Evolutionary conservation across 75 land plant genomes (phyloP).

Genomic region (Cryptomeria japonica): DNA sequence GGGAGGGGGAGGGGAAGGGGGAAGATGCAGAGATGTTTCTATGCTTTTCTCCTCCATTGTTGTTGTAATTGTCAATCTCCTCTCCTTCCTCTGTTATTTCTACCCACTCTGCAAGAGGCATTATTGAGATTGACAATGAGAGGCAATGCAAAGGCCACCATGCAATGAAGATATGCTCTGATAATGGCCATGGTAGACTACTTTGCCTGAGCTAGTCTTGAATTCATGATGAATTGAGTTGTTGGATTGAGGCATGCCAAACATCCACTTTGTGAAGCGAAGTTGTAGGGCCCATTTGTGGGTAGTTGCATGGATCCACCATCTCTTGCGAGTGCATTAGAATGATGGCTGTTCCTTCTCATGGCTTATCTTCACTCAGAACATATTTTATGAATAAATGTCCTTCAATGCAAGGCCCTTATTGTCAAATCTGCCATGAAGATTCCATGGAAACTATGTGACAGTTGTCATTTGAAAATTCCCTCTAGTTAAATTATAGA

Average conservation of each 20-base stretch:
- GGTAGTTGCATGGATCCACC: too few species aligned
- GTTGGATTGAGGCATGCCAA: not conserved
- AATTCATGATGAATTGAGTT: not conserved
- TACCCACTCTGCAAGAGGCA: not conserved
- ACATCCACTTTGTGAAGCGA: not conserved
- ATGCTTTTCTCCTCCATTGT: not conserved
- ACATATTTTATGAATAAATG: too few species aligned
- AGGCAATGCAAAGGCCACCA: not conserved
- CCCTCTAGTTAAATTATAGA: too few species aligned
- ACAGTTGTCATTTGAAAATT: too few species aligned
- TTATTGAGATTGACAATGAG: not conserved
- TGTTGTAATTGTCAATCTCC: not conserved
- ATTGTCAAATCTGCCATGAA: too few species aligned
- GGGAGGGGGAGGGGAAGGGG: not conserved
- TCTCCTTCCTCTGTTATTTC: not conserved
- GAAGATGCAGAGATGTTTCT: not conserved
- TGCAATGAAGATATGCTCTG: not conserved
- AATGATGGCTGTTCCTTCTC: too few species aligned
- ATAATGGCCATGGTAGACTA: too few species aligned
- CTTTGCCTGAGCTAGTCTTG: not conserved
- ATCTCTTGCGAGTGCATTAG: too few species aligned
- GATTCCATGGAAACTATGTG: too few species aligned
- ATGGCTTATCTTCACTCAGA: too few species aligned
- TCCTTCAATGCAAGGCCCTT: too few species aligned
- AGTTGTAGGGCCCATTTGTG: not conserved